Percentiles rank a stretch among this genome's conserved stretches.
These are phyloP conservation scores for Coemansia sp. DNA, from an alignment of 192 early-diverging fungal genomes.

Conservation along the genomic window DNA sequence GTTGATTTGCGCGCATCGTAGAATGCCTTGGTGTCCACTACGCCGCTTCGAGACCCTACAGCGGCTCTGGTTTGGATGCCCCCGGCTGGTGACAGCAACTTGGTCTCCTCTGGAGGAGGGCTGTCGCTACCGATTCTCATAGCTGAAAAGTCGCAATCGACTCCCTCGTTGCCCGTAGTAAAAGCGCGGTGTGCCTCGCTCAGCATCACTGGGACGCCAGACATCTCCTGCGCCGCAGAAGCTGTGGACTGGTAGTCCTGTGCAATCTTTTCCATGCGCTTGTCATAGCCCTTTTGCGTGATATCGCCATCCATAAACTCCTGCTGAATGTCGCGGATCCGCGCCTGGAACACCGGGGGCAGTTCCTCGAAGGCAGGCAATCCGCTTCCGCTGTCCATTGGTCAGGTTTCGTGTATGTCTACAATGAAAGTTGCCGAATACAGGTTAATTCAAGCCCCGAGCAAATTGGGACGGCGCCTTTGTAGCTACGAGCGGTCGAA, in stretches of 20 bases:
- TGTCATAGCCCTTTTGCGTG: slow-evolving; percentile 73
- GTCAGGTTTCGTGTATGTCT: neutral
- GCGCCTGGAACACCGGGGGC: slow-evolving; percentile 39
- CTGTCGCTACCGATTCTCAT: slow-evolving; percentile 4
- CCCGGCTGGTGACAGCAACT: neutral
- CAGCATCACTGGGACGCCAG: neutral
- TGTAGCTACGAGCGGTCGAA: neutral
- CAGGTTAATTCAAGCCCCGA: neutral
- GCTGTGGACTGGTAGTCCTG: slow-evolving; percentile 38
- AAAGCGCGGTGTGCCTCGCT: neutral
- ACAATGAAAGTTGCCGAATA: neutral
- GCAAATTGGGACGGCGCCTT: neutral
- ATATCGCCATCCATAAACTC: slow-evolving; percentile 68
- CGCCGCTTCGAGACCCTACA: neutral
- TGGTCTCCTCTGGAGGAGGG: neutral
- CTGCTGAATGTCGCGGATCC: slow-evolving; percentile 45
- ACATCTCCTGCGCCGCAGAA: neutral
- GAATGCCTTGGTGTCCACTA: slow-evolving; percentile 14
- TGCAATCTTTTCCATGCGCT: slow-evolving; percentile 59
- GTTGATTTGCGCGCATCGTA: slow-evolving; percentile 48
- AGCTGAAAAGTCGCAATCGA: slow-evolving; percentile 1
- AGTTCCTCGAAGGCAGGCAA: slow-evolving; percentile 38
- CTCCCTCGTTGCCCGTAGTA: neutral
- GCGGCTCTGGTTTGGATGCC: neutral
- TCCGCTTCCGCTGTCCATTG: slow-evolving; percentile 15